Evolutionary conservation across 176 grass and related monocot species (phyloP), one percentile per base, ranked within the genome.

Genomic region (Bromus sterilis): DNA sequence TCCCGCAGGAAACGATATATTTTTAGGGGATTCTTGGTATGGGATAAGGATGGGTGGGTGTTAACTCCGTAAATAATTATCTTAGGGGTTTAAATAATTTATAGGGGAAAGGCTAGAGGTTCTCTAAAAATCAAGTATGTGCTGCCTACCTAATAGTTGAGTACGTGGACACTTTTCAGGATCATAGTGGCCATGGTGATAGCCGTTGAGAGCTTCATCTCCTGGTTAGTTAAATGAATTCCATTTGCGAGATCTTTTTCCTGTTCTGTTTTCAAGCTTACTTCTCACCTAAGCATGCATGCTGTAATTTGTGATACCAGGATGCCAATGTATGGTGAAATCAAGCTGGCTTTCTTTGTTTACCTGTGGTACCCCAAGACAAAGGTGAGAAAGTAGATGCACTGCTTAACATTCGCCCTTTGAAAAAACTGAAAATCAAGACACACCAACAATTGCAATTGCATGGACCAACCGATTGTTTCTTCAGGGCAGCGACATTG

Each of bases 301-400:
- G 9, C 53, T 69, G 18, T 39, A 23, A 40, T 56, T 14, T 88
- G 10, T 33, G 10, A 72, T 56, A 18, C 4, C 64, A 94, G 92
- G 92, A 74, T 94, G 79, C 92, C 92, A 33, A 91, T 94, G 92
- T 94, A 94, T 43, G 88, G 85, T 84, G 88, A 94, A 89, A 87
- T 80, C 37, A 94, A 89, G 83, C 70, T 91, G 48, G 92, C 92
- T 80, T 94, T 94, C 83, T 91, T 91, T 44, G 92, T 94, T 40
- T 91, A 89, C 78, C 46, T 94, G 39, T 94, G 92, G 92, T 94
- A 88, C 33, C 92, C 92, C 4, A 91, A 91, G 83, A 94, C 89
- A 28, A 94, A 89, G 89, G 92, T 91, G 61, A 66, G 30, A 56
- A 30, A 80, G 20, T n/a, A 35, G 5, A 36, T 36, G 1, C 43